Evolutionary conservation across 2,329 filamentous ascomycete genomes (phyloP).

Genomic region (Fusarium miscanthi): DNA sequence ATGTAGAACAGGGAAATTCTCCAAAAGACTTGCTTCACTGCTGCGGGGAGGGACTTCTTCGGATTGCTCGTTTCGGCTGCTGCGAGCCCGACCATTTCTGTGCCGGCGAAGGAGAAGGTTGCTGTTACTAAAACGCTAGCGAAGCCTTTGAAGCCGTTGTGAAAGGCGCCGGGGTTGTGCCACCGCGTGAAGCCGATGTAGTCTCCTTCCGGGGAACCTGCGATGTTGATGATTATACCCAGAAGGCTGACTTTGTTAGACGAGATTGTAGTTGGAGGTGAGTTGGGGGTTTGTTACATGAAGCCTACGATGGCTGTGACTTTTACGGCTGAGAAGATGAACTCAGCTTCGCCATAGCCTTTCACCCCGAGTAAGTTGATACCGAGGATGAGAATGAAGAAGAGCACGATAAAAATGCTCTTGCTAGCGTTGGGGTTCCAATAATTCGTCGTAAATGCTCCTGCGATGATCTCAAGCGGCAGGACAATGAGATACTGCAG

Average conservation of each 20-base stretch:
- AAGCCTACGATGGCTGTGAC: conserved; percentile 87
- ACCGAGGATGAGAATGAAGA: conserved; percentile 76
- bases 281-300: conserved; percentile 67
- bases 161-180: conserved; percentile 80
- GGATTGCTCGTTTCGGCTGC: conserved; percentile 82
- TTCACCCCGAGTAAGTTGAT: conserved; percentile 92
- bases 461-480: conserved; percentile 87
- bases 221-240: conserved; percentile 85
- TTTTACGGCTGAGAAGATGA: conserved; percentile 87
- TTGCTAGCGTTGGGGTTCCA: conserved; percentile 75
- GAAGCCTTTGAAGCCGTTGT: conserved; percentile 84
- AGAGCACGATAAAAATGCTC: conserved; percentile 83
- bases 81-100: conserved; percentile 79
- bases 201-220: conserved; percentile 75
- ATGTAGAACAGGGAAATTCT: conserved; percentile 91
- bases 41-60: conserved; percentile 82
- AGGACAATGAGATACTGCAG: conserved; percentile 87
- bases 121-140: conserved; percentile 81
- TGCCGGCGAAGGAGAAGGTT: conserved; percentile 79
- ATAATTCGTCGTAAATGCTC: conserved; percentile 83
- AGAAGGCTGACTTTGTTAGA: conserved; percentile 69
- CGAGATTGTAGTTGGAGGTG: fast-evolving
- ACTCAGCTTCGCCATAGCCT: conserved; percentile 89
- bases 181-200: conserved; percentile 86
- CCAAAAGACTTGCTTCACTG: conserved; percentile 95